These are phyloP conservation scores for Sporisorium graminicola DNA, from an alignment of 1,284 basidiomycete species.

Conservation along the genomic window DNA sequence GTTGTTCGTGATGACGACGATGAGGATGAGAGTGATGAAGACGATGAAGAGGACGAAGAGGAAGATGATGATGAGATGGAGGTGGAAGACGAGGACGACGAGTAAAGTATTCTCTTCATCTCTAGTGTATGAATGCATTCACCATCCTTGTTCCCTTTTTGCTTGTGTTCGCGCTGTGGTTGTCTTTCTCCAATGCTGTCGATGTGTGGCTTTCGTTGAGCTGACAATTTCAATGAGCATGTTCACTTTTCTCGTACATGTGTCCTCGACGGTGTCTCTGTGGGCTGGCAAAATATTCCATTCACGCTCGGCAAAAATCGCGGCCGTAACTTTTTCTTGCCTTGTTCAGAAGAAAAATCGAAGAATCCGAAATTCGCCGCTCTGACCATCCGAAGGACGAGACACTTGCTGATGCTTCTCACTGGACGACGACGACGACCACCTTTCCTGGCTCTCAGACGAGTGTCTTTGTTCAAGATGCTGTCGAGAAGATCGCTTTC, in stretches of 20 bases:
- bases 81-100: slow-evolving; percentile 44
- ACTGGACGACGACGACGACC: neutral
- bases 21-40: slow-evolving; percentile 25
- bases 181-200: too few species aligned
- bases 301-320: slow-evolving; percentile 10
- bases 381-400: neutral
- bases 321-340: slow-evolving; percentile 10
- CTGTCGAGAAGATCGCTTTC: slow-evolving; percentile 28
- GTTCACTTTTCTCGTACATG: too few species aligned
- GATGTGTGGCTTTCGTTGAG: neutral
- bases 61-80: slow-evolving; percentile 41
- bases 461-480: slow-evolving; percentile 7
- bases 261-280: too few species aligned
- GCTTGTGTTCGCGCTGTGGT: neutral
- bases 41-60: slow-evolving; percentile 25
- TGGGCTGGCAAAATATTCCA: too few species aligned
- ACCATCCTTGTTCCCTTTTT: neutral
- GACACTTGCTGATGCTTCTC: neutral
- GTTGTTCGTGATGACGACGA: slow-evolving; percentile 48
- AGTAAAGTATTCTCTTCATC: slow-evolving; percentile 10
- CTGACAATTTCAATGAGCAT: too few species aligned
- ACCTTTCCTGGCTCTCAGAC: neutral
- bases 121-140: neutral
- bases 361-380: slow-evolving; percentile 14
- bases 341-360: slow-evolving; percentile 14